These are phyloP conservation scores for Arthrobotrys musiformis DNA, from an alignment of 2,329 filamentous ascomycete species.

Conservation along the genomic window DNA sequence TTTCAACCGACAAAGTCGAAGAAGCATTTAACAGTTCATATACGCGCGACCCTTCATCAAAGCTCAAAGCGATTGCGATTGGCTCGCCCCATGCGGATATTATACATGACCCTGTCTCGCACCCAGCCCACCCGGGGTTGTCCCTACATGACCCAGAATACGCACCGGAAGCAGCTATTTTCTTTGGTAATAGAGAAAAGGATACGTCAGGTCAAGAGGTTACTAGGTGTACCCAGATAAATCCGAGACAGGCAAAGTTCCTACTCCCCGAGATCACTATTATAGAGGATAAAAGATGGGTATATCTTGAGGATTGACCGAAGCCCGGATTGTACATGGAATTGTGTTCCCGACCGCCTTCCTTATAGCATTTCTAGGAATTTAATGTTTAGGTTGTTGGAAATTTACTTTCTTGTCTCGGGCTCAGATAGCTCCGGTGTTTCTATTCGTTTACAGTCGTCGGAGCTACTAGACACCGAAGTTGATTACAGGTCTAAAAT, in stretches of 20 bases:
- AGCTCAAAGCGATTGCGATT: slow-evolving; percentile 2
- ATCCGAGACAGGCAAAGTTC: background rate
- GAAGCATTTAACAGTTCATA: background rate
- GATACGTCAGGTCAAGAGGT: background rate
- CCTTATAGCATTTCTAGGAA: background rate
- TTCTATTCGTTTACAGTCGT: background rate
- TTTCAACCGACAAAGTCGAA: background rate
- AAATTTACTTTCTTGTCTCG: background rate
- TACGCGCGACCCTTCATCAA: background rate
- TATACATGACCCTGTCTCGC: no score
- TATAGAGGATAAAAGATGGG: background rate
- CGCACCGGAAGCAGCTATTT: background rate
- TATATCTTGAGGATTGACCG: background rate
- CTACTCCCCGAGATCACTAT: background rate
- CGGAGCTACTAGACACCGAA: background rate
- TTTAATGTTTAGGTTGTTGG: background rate
- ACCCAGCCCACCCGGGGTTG: background rate
- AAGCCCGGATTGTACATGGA: background rate
- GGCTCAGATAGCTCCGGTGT: background rate
- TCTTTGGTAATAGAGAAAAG: background rate
- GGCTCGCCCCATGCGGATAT: no score
- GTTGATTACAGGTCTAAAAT: no score
- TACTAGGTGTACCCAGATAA: background rate
- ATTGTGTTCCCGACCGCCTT: background rate
- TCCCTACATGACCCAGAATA: background rate